A percentile compares a stretch with the other conserved stretches of the same genome.
These are phyloP conservation scores for Sindora glabra DNA, from an alignment of 306 rosid genomes.

Conservation along the genomic window DNA sequence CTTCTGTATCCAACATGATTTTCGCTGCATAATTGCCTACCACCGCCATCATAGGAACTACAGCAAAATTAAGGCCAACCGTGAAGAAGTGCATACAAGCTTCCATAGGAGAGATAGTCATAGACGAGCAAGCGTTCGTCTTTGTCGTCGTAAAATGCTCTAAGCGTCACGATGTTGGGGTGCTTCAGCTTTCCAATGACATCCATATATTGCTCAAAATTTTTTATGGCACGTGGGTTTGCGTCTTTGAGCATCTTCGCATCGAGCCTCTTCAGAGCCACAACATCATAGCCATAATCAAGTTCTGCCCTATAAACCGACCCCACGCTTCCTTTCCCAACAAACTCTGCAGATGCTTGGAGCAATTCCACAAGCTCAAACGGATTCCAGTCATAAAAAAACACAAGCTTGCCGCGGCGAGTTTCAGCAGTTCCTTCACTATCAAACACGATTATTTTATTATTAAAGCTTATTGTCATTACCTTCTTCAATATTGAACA, in stretches of 20 bases:
- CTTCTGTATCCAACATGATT: no score
- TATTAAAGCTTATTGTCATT: no score
- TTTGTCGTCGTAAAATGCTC: constrained; percentile 83
- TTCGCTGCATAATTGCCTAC: no score
- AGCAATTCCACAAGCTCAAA: constrained; percentile 95
- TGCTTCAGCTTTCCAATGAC: constrained; percentile 81
- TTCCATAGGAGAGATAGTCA: constrained; percentile 91
- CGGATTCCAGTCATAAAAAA: constrained; percentile 65
- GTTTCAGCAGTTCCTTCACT: constrained; percentile 76
- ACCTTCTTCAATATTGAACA: no score
- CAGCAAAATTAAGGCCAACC: constrained; percentile 32
- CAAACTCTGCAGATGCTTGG: constrained; percentile 94
- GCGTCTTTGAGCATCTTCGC: constrained; percentile 91
- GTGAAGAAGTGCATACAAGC: constrained; percentile 86
- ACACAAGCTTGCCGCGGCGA: constrained; percentile 74
- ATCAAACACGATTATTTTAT: no score
- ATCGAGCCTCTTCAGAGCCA: constrained; percentile 89
- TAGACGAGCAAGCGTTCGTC: constrained; percentile 96
- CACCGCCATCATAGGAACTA: no score
- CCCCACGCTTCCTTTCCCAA: constrained; percentile 95
- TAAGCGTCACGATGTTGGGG: constrained; percentile 62
- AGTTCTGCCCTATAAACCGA: constrained; percentile 86
- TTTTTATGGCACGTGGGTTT: constrained; percentile 71
- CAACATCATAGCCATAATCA: constrained; percentile 67
- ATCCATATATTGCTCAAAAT: constrained; percentile 96